A percentile compares a stretch with the other conserved stretches of the same genome.
Conservation (phyloP, 495 filamentous ascomycete species). For the Immersiella caudata region DNA sequence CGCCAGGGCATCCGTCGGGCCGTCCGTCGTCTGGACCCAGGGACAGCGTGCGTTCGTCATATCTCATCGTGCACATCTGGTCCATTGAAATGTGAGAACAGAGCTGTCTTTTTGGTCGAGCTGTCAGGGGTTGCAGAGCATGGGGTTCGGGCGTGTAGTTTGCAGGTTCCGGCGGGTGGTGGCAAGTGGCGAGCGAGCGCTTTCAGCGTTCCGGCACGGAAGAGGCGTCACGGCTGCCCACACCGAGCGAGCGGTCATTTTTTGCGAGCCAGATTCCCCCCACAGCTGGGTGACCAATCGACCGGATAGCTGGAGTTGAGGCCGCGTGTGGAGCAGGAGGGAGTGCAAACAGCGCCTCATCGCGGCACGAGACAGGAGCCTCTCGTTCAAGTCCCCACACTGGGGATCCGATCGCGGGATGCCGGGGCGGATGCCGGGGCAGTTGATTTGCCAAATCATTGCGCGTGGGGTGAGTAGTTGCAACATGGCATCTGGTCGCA, state of each 20-base stretch:
- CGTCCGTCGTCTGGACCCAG: background rate
- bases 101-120: background rate
- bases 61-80: constrained; percentile 1
- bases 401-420: constrained; percentile 21
- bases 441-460: constrained; percentile 18
- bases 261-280: constrained; percentile 13
- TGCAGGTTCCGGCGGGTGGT: background rate
- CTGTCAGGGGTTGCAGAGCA: background rate
- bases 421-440: background rate
- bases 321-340: background rate
- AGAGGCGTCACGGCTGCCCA: constrained; percentile 22
- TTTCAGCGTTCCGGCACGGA: constrained; percentile 3
- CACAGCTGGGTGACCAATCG: constrained; percentile 26
- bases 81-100: constrained; percentile 1
- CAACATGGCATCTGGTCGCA: constrained; percentile 1
- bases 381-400: background rate
- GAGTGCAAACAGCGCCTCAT: constrained; percentile 26
- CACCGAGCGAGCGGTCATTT: constrained; percentile 19
- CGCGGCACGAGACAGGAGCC: constrained; percentile 10
- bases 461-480: constrained; percentile 11
- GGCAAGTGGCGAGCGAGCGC: constrained; percentile 12
- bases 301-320: background rate
- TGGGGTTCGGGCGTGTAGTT: background rate
- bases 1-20: constrained; percentile 8
- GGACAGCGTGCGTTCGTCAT: background rate